Evolutionary conservation across 805 yeast species (phyloP).

Genomic region (Brettanomyces bruxellensis): DNA sequence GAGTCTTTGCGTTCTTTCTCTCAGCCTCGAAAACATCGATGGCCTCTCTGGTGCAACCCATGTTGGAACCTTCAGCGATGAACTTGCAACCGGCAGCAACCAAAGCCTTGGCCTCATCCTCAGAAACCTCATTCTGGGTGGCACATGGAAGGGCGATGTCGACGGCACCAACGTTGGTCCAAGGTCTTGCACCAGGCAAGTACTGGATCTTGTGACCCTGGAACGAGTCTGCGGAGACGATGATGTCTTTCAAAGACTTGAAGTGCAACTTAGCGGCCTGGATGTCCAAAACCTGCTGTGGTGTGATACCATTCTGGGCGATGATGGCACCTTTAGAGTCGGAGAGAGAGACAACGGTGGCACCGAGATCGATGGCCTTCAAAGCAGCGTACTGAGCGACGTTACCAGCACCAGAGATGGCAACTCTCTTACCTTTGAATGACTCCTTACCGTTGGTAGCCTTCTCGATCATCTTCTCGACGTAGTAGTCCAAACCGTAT

Average conservation of each 20-base stretch:
- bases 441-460: constrained; percentile 86
- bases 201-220: constrained; percentile 52
- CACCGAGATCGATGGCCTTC: constrained; percentile 95
- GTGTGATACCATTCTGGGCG: constrained; percentile 71
- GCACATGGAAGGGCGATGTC: constrained; percentile 98
- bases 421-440: constrained; percentile 88
- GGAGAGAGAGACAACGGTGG: constrained; percentile 85
- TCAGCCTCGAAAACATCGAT: constrained; percentile 87
- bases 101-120: constrained; percentile 92
- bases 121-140: constrained; percentile 96
- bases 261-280: constrained; percentile 73
- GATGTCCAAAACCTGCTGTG: constrained; percentile 69
- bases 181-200: constrained; percentile 92
- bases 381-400: constrained; percentile 99
- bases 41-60: constrained; percentile 99
- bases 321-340: constrained; percentile 91
- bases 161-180: constrained; percentile 85
- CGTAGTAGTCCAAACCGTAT: constrained; percentile 93
- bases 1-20: constrained; percentile 38
- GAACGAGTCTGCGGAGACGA: constrained; percentile 49
- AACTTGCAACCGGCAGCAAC: constrained; percentile 85
- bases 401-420: constrained; percentile 97
- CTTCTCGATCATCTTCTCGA: constrained; percentile 93
- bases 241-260: constrained; percentile 63
- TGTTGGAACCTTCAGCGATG: constrained; percentile 98